These are phyloP conservation scores for Tetrapyrgos nigripes DNA, from an alignment of 1,284 basidiomycete species.

Conservation along the genomic window DNA sequence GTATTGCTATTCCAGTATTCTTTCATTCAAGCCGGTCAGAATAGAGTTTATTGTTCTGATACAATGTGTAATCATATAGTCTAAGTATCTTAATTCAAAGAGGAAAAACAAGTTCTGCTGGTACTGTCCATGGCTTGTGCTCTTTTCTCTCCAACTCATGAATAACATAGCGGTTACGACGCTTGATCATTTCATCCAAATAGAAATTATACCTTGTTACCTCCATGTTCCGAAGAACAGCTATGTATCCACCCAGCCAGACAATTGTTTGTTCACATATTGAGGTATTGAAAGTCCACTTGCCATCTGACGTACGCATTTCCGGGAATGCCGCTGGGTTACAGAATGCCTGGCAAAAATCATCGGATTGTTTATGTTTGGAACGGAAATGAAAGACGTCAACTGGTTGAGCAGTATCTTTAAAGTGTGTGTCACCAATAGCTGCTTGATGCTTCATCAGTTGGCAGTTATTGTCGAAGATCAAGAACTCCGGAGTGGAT, in stretches of 20 bases:
- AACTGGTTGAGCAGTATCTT: constrained; percentile 37
- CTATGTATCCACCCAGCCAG: constrained; percentile 37
- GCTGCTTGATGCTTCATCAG: constrained; percentile 26
- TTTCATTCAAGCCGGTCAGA: too few relatives aligned
- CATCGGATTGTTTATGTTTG: constrained; percentile 42
- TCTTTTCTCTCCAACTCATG: constrained; percentile 15
- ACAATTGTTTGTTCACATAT: constrained; percentile 39
- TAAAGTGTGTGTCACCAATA: constrained; percentile 30
- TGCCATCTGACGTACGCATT: constrained; percentile 26
- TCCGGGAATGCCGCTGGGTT: too few relatives aligned
- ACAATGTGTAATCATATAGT: too few relatives aligned
- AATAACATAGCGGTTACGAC: constrained; percentile 26
- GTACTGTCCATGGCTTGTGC: too few relatives aligned
- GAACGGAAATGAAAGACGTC: constrained; percentile 50
- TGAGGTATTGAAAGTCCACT: constrained; percentile 38
- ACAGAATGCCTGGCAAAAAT: constrained; percentile 41
- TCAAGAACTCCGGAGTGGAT: too few relatives aligned
- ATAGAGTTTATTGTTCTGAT: too few relatives aligned
- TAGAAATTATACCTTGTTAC: too few relatives aligned
- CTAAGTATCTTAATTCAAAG: too few relatives aligned
- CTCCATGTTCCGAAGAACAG: constrained; percentile 37
- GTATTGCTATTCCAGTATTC: too few relatives aligned
- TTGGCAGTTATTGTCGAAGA: too few relatives aligned
- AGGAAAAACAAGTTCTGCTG: too few relatives aligned
- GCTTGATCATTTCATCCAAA: constrained; percentile 45